Base-by-base conservation (phyloP, 441 rosid species). In the Oxalis stricta region DNA sequence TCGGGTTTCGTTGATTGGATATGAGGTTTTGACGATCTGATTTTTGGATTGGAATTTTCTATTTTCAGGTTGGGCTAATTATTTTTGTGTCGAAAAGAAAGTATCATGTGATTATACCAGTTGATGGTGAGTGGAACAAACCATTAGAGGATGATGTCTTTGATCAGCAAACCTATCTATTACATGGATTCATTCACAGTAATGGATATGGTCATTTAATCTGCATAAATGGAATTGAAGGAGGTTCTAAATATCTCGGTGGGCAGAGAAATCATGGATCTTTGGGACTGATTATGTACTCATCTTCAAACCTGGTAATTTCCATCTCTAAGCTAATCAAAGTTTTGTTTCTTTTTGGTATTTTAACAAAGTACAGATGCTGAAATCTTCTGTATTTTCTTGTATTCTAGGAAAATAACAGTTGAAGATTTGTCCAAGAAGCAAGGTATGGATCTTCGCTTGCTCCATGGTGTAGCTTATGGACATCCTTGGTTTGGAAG, bases 401-500 rank as follows among this genome's bases (percentile, higher is more conserved):
- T 29, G 12, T 26, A 37, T 14, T 63, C 41, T 44, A 82, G 94
- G 72, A 79, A 69, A 70, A 65, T 88, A 21, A 67, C 82, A 0
- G 86, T 78, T 33, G 84, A 79, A 44, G 97, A 88, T 63, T 48
- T 47, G n/a, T 67, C 84, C 1, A 84, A 71, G 75, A 82, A 84
- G 64, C 62, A 70, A 13, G 57, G 60, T 4, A 46, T 84, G 80
- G 84, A 82, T 52, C 85, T 84, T 42, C 72, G 91, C 24, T 54
- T 88, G 16, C 64, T 88, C 4, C 69, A 75, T 37, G 95, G 95
- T 26, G 75, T 79, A 1, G 95, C 92, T 2, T 88, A 88, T 61
- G 91, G 93, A 0, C 94, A 82, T 59, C 39, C 94, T 0, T 84
- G 94, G 95, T 84, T 82, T 56, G 91, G 97, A 5, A 58, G 80